phyloP scores from a whole-genome alignment of 2,329 filamentous ascomycete species.

The Microdochium trichocladiopsis region DNA sequence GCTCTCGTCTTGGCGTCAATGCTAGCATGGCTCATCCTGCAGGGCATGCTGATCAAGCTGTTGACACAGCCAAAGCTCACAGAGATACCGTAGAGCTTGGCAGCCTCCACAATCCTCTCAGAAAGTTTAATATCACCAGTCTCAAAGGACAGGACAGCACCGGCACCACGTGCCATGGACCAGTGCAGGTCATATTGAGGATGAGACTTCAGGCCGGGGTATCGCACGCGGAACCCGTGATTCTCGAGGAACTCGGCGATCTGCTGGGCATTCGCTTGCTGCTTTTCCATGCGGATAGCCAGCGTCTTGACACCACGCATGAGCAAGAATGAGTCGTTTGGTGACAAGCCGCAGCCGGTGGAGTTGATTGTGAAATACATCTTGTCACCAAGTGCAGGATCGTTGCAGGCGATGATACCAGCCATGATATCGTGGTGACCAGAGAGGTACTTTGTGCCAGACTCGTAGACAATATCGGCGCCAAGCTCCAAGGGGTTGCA shows the following conservation, averaged over 20 bases:
- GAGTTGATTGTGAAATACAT: slow-evolving; percentile 97
- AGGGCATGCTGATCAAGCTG: slow-evolving; percentile 98
- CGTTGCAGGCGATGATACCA: slow-evolving; percentile 88
- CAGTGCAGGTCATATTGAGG: slow-evolving; percentile 95
- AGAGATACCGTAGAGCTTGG: slow-evolving; percentile 87
- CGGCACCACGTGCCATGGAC: slow-evolving; percentile 89
- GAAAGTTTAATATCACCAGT: slow-evolving; percentile 79
- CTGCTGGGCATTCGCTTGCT: slow-evolving; percentile 83
- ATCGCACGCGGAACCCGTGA: slow-evolving; percentile 90
- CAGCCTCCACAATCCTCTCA: slow-evolving; percentile 89
- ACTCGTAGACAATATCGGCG: slow-evolving; percentile 95
- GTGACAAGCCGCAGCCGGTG: slow-evolving; percentile 86
- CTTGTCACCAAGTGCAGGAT: slow-evolving; percentile 72
- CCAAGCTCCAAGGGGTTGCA: slow-evolving; percentile 91
- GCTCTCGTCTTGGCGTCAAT: slow-evolving; percentile 91
- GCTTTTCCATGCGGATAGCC: slow-evolving; percentile 97
- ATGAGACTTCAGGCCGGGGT: slow-evolving; percentile 88
- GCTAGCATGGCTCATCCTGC: slow-evolving; percentile 97
- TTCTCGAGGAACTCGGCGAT: slow-evolving; percentile 90
- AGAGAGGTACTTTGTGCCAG: slow-evolving; percentile 94
- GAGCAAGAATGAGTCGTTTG: slow-evolving; percentile 93
- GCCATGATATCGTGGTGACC: slow-evolving; percentile 99
- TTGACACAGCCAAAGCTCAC: slow-evolving; percentile 98
- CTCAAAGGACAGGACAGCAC: slow-evolving; percentile 92
- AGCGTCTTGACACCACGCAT: slow-evolving; percentile 95